Conservation (phyloP, 345 rosid species). For the Lenwebbia sp. region DNA sequence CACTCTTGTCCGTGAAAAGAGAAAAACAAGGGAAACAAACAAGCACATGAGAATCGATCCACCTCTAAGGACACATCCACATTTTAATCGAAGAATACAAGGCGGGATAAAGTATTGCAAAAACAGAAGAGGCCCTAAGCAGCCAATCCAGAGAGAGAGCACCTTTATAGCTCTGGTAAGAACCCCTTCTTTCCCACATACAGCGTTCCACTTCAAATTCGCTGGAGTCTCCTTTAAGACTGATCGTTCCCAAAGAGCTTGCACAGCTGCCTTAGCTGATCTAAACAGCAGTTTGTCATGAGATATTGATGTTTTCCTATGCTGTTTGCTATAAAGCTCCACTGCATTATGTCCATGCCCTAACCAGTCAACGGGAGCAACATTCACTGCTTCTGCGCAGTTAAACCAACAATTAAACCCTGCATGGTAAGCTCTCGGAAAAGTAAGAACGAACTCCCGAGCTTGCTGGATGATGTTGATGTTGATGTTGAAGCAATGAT, state of each 20-base stretch:
- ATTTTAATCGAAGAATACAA: neutral
- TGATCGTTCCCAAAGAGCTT: conserved; percentile 55
- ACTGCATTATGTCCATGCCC: conserved; percentile 85
- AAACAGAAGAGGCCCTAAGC: neutral
- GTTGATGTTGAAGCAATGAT: too few relatives aligned
- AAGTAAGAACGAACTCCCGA: conserved; percentile 90
- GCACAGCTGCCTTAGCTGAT: conserved; percentile 52
- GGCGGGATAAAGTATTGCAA: neutral
- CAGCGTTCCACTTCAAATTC: conserved; percentile 55
- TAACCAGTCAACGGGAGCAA: conserved; percentile 98
- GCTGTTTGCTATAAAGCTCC: conserved; percentile 74
- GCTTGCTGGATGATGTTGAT: too few relatives aligned
- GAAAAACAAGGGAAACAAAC: neutral
- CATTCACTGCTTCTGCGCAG: conserved; percentile 99
- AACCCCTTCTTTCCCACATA: conserved; percentile 80
- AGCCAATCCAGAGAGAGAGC: neutral
- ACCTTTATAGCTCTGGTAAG: conserved; percentile 81
- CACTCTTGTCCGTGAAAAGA: conserved; percentile 48
- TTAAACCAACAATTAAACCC: conserved; percentile 98
- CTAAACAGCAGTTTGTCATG: conserved; percentile 87
- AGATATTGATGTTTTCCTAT: conserved; percentile 80
- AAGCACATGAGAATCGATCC: neutral
- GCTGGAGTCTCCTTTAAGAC: conserved; percentile 40
- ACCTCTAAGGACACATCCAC: neutral
- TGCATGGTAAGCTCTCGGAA: conserved; percentile 93